Conservation (phyloP, 495 filamentous ascomycete genomes). For the Neurospora terricola region DNA sequence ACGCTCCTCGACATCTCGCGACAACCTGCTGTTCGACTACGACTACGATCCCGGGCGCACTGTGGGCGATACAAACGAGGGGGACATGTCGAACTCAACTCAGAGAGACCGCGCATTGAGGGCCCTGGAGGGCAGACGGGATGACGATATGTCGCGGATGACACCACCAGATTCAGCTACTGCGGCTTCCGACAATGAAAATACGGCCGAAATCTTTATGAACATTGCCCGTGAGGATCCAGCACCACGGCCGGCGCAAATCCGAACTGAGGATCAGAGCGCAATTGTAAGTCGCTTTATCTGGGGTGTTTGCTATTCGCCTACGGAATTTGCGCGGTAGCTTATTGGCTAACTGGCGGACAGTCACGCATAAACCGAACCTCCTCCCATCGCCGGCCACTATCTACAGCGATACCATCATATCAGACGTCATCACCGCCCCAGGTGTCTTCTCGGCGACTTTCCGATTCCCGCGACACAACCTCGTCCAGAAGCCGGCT, state of each 20-base stretch:
- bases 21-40: constrained; percentile 40
- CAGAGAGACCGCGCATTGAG: constrained; percentile 40
- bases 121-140: constrained; percentile 35
- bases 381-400: constrained; percentile 31
- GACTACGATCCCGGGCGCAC: constrained; percentile 31
- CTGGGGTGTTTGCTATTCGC: neutral
- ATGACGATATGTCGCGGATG: constrained; percentile 28
- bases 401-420: constrained; percentile 30
- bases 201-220: constrained; percentile 44
- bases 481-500: constrained; percentile 19
- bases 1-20: constrained; percentile 39
- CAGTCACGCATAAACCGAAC: constrained; percentile 32
- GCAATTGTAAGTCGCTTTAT: constrained; percentile 28
- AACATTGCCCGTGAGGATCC: constrained; percentile 41
- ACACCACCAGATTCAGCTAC: constrained; percentile 31
- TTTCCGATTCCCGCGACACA: constrained; percentile 37
- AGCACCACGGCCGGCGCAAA: constrained; percentile 16
- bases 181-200: constrained; percentile 33
- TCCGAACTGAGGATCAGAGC: constrained; percentile 25
- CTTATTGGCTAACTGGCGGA: constrained; percentile 3
- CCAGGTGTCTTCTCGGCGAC: constrained; percentile 24
- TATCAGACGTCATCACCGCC: constrained; percentile 30
- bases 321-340: neutral
- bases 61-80: constrained; percentile 26
- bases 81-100: constrained; percentile 28